Base-by-base conservation (phyloP, 2,329 filamentous ascomycete genomes). In the Hymenoscyphus fructigenus region DNA sequence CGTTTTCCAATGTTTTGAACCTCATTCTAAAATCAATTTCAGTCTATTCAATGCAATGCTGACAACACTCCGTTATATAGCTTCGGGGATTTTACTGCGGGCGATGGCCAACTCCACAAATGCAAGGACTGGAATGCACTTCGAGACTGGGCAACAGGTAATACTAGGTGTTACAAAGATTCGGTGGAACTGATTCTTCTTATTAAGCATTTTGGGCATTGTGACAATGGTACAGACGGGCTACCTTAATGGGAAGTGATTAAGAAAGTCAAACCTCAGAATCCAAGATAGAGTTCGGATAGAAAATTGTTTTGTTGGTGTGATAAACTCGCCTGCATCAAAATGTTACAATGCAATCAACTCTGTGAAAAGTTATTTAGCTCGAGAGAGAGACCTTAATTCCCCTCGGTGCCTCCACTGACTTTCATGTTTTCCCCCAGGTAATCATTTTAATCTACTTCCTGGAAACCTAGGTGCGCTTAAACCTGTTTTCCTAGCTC, bases 41-140 rank as follows among this genome's bases (percentile, higher is more conserved):
- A 57, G 55, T 57, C 20, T 17, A 57, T 57, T 32, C 55, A 57
- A 57, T 57, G 55, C 17, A 57, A 26, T 32, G 55, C 55, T 4
- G 55, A 32, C 28, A 32, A 57, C 28, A 57, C 55, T 12, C 55
- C 28, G 2, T 26, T 57, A 9, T 57, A 57, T 32, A 57, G 23
- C 28, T 57, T 26, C 9, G 28, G 55, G 28, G 23, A 57, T 9
- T 12, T 23, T n/a, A 57, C 55, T 3, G 28, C 55, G 5, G 55
- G 55, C 26, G 28, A 57, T 32, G 28, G 55, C 9, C 55, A 57
- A 57, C 55, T 57, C 28, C 20, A 14, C 7, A 57, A 57, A 17
- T 57, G 15, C 55, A 57, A 32, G 17, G 55, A 57, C 14, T 17
- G 55, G 55, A 29, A 14, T 17, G 55, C 55, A 32, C 55, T 57